These are phyloP conservation scores for Nicotiana paniculata DNA, from an alignment of 257 asterid species.

Conservation along the genomic window DNA sequence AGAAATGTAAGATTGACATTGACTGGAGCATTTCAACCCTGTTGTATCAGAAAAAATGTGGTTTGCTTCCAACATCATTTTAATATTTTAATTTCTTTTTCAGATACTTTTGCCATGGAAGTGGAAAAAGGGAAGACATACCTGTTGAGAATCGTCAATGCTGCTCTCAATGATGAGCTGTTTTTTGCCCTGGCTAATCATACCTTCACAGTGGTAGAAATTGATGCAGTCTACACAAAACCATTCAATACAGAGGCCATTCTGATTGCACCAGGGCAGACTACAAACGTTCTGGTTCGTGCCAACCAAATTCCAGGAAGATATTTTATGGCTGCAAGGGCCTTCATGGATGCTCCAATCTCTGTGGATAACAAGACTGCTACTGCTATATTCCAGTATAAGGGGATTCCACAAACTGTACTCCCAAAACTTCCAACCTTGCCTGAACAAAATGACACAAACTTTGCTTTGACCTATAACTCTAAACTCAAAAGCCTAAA, in stretches of 20 bases:
- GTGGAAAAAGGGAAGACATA: constrained; percentile 44
- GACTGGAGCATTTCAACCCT: neutral
- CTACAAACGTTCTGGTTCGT: constrained; percentile 38
- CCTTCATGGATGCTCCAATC: constrained; percentile 38
- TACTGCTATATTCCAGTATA: constrained; percentile 40
- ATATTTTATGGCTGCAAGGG: constrained; percentile 44
- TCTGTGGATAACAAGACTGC: constrained; percentile 42
- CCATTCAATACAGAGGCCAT: constrained; percentile 38
- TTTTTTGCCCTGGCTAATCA: constrained; percentile 41
- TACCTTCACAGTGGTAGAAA: constrained; percentile 41
- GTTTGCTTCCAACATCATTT: neutral
- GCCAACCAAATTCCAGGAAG: constrained; percentile 35
- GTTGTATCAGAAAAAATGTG: neutral
- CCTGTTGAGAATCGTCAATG: constrained; percentile 36
- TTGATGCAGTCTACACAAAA: constrained; percentile 49
- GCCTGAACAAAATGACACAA: constrained; percentile 34
- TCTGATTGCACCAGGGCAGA: constrained; percentile 45
- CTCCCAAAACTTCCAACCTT: constrained; percentile 28
- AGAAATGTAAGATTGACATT: constrained; percentile 26
- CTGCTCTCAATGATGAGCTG: constrained; percentile 46
- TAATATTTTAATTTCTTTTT: neutral
- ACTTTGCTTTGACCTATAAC: constrained; percentile 22
- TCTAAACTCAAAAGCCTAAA: constrained; percentile 33
- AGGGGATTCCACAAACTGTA: constrained; percentile 25
- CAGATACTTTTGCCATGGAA: constrained; percentile 49